Evolutionary conservation across 2,329 filamentous ascomycete genomes (phyloP).

Genomic region (Aspergillus pseudoglaucus): DNA sequence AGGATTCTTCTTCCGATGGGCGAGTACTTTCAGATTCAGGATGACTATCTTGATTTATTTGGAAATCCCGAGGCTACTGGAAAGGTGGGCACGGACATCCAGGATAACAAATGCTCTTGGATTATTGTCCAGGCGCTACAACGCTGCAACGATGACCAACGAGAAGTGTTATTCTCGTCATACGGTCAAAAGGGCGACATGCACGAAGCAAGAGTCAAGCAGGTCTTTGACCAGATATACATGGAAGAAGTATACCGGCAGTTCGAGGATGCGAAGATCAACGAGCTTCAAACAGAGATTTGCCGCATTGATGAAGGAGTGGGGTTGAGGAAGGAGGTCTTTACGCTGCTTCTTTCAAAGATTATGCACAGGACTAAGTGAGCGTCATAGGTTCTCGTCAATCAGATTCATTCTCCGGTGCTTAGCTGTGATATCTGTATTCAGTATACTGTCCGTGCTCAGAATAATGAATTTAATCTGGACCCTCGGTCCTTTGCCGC

Average conservation of each 20-base stretch:
- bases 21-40: constrained; percentile 1
- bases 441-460: too few relatives aligned
- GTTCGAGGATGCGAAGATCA: not conserved
- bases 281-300: not conserved
- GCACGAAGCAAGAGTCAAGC: not conserved
- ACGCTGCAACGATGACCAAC: not conserved
- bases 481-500: too few relatives aligned
- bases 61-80: constrained; percentile 43
- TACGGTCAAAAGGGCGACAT: not conserved
- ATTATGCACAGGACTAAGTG: not conserved
- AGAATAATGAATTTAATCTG: too few relatives aligned
- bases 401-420: too few relatives aligned
- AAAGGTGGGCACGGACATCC: not conserved
- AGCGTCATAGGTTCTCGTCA: not conserved
- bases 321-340: not conserved
- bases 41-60: constrained; percentile 2
- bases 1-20: not conserved
- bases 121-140: not conserved
- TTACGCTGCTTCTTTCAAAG: not conserved
- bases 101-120: not conserved
- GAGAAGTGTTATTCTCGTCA: too few relatives aligned
- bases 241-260: not conserved
- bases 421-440: too few relatives aligned
- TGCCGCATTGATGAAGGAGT: not conserved
- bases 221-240: not conserved